phyloP scores from a whole-genome alignment of 306 rosid genomes.

The Quercus variabilis region DNA sequence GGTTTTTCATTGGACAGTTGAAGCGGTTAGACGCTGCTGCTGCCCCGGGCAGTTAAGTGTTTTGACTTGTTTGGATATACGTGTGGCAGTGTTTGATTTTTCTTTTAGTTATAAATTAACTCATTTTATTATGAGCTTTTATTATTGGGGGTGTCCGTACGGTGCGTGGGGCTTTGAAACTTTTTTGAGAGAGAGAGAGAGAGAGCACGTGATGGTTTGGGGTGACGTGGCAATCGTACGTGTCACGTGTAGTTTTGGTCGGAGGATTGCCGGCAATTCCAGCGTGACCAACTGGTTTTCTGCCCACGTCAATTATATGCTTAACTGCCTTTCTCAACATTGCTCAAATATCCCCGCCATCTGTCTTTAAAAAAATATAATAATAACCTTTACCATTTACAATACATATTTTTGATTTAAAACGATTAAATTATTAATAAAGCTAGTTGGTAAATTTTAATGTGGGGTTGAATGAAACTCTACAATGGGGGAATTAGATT shows the following conservation, averaged over 20 bases:
- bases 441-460: too few relatives aligned
- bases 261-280: conserved; percentile 21
- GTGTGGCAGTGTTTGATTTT: too few relatives aligned
- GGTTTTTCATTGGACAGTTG: neutral
- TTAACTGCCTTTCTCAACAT: neutral
- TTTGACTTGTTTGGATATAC: neutral
- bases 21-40: too few relatives aligned
- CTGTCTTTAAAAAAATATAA: too few relatives aligned
- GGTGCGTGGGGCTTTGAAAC: neutral
- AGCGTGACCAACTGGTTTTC: conserved; percentile 14
- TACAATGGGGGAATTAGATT: too few relatives aligned
- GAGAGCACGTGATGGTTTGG: conserved; percentile 1
- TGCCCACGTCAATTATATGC: conserved; percentile 12
- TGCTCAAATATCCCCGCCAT: neutral
- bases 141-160: conserved; percentile 13
- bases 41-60: neutral
- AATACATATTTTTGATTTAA: too few relatives aligned
- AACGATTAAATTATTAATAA: too few relatives aligned
- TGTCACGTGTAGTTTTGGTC: conserved; percentile 15
- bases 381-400: too few relatives aligned
- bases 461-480: too few relatives aligned
- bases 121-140: neutral
- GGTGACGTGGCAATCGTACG: conserved; percentile 8
- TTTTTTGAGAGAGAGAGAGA: too few relatives aligned
- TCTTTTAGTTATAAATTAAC: too few relatives aligned